phyloP scores from a whole-genome alignment of 2,329 filamentous ascomycete genomes.

The Tolypocladium paradoxum region DNA sequence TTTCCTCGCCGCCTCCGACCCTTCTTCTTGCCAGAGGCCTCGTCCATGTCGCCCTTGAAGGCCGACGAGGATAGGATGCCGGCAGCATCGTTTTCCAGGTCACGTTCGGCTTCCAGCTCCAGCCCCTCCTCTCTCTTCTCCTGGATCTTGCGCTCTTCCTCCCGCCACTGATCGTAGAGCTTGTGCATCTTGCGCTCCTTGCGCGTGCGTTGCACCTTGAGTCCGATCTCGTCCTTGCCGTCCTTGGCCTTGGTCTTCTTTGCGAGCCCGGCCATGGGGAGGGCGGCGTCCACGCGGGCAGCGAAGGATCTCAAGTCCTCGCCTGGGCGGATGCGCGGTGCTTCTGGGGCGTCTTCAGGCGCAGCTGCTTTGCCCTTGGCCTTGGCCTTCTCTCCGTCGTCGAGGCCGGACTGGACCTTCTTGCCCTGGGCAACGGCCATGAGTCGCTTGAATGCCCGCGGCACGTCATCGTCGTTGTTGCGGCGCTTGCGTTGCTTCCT shows the following conservation, averaged over 20 bases:
- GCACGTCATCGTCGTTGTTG: slow-evolving; percentile 61
- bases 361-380: neutral
- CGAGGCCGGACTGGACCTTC: slow-evolving; percentile 51
- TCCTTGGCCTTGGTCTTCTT: slow-evolving; percentile 46
- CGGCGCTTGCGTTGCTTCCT: slow-evolving; percentile 35
- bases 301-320: slow-evolving; percentile 76
- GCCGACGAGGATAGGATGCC: slow-evolving; percentile 30
- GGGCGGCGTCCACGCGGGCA: slow-evolving; percentile 70
- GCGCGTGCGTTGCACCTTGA: slow-evolving; percentile 62
- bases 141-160: slow-evolving; percentile 52
- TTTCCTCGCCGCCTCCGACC: slow-evolving; percentile 29
- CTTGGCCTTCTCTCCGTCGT: slow-evolving; percentile 47
- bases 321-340: slow-evolving; percentile 67
- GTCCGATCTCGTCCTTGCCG: slow-evolving; percentile 52
- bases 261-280: slow-evolving; percentile 64
- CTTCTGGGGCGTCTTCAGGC: slow-evolving; percentile 17
- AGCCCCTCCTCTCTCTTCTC: slow-evolving; percentile 56
- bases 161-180: slow-evolving; percentile 67
- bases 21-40: slow-evolving; percentile 19
- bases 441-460: slow-evolving; percentile 74
- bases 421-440: slow-evolving; percentile 64
- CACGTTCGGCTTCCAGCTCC: slow-evolving; percentile 51
- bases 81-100: slow-evolving; percentile 47
- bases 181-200: slow-evolving; percentile 79
- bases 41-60: slow-evolving; percentile 29